Percentiles rank a stretch among this genome's conserved stretches.
Evolutionary conservation across 2,329 filamentous ascomycete genomes (phyloP).

Genomic region (Alternaria longipes): DNA sequence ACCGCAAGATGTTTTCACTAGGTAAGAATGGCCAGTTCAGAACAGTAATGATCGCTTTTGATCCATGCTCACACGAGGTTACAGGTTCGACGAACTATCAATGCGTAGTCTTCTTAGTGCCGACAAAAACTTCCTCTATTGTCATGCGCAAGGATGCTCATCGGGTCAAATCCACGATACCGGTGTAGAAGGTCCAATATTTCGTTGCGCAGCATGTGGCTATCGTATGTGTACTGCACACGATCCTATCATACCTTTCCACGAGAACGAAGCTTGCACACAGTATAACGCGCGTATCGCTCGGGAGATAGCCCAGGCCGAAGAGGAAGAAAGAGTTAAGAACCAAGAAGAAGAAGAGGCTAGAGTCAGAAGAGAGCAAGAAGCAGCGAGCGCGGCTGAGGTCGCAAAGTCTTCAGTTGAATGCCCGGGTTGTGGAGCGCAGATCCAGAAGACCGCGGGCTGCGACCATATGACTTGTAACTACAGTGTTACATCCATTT

Average conservation of each 20-base stretch:
- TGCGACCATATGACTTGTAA: slow-evolving; percentile 13
- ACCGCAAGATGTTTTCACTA: background rate
- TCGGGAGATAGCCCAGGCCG: background rate
- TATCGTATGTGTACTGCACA: slow-evolving; percentile 10
- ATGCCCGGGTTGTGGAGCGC: background rate
- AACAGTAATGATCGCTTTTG: accelerated
- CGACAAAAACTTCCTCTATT: background rate
- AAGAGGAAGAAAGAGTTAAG: accelerated
- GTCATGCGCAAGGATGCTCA: background rate
- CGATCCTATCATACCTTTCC: slow-evolving; percentile 5
- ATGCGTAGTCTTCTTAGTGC: background rate
- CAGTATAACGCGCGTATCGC: slow-evolving; percentile 5
- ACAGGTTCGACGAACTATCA: slow-evolving; percentile 1
- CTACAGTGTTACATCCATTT: background rate
- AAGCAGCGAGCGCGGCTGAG: background rate
- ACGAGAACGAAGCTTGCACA: slow-evolving; percentile 8
- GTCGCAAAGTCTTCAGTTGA: background rate
- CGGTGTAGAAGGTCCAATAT: background rate
- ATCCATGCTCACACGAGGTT: accelerated
- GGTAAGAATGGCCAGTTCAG: too few species aligned
- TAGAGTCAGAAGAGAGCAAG: background rate
- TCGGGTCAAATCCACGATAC: slow-evolving; percentile 12
- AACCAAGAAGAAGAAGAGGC: too few species aligned
- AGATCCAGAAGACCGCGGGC: background rate
- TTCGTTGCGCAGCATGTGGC: slow-evolving; percentile 1